phyloP scores from a whole-genome alignment of 257 asterid species.

The Solanum stenotomum region DNA sequence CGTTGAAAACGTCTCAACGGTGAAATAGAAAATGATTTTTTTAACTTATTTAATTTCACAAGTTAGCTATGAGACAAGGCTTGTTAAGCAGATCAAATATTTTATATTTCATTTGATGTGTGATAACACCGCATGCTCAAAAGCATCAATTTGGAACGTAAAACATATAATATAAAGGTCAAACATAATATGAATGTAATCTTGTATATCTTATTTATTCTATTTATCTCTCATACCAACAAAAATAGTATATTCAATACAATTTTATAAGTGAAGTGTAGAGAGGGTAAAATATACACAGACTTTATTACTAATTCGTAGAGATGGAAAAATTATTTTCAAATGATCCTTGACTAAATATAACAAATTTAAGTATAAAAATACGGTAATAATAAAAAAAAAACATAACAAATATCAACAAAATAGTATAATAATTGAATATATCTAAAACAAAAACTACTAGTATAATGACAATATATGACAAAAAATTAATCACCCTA shows the following conservation, averaged over 20 bases:
- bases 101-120: not conserved
- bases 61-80: rapidly evolving
- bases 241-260: too few relatives aligned
- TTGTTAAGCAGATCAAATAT: not conserved
- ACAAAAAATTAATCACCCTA: not conserved
- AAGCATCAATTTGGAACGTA: not conserved
- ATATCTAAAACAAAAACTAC: too few relatives aligned
- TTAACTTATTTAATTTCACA: not conserved
- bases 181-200: not conserved
- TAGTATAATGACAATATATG: not conserved
- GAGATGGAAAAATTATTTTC: too few relatives aligned
- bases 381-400: rapidly evolving
- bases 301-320: rapidly evolving
- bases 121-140: not conserved
- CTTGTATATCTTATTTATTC: not conserved
- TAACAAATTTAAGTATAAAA: not conserved
- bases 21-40: not conserved
- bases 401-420: too few relatives aligned
- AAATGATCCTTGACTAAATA: rapidly evolving
- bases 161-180: not conserved
- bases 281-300: too few relatives aligned
- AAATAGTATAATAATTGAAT: too few relatives aligned
- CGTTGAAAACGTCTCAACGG: not conserved
- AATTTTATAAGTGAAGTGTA: rapidly evolving
- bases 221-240: not conserved